Conservation (phyloP, 1,139 yeast genomes). For the Torulaspora globosa region DNA sequence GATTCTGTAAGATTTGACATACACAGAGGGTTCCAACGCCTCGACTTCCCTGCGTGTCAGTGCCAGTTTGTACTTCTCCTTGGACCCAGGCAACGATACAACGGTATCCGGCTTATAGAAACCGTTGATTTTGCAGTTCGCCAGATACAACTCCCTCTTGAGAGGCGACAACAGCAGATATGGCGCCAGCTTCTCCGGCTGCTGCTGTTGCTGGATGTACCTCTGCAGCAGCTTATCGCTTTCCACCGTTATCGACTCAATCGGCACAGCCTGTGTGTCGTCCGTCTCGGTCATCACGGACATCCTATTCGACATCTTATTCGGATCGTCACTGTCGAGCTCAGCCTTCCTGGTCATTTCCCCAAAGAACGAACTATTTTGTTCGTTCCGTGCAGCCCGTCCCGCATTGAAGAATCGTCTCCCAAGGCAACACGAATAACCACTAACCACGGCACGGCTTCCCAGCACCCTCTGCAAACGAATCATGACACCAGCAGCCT, state of each 20-base stretch:
- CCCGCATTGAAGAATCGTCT: conserved; percentile 10
- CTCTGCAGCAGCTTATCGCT: conserved; percentile 44
- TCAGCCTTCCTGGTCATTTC: conserved; percentile 16
- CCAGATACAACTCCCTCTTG: conserved; percentile 59
- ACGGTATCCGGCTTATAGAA: conserved; percentile 64
- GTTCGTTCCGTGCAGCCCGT: conserved; percentile 8
- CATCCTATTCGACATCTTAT: conserved; percentile 25
- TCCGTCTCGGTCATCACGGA: conserved; percentile 23
- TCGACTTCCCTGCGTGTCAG: conserved; percentile 66
- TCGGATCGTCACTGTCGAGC: conserved; percentile 12
- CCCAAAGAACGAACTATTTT: conserved; percentile 14
- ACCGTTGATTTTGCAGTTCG: conserved; percentile 57
- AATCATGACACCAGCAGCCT: conserved; percentile 6
- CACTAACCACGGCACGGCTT: conserved; percentile 1
- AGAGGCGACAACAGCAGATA: conserved; percentile 62
- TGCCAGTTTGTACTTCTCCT: conserved; percentile 51
- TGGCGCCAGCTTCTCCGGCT: conserved; percentile 38
- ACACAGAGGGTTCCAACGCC: conserved; percentile 79
- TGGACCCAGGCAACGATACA: conserved; percentile 45
- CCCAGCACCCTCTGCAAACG: conserved; percentile 5
- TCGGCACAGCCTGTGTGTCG: conserved; percentile 14
- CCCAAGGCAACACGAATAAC: not conserved
- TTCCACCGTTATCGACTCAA: conserved; percentile 32
- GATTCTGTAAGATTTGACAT: conserved; percentile 69
- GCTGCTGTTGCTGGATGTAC: conserved; percentile 41